Evolutionary conservation across 805 yeast species (phyloP).

Genomic region (Lipomyces kockii): DNA sequence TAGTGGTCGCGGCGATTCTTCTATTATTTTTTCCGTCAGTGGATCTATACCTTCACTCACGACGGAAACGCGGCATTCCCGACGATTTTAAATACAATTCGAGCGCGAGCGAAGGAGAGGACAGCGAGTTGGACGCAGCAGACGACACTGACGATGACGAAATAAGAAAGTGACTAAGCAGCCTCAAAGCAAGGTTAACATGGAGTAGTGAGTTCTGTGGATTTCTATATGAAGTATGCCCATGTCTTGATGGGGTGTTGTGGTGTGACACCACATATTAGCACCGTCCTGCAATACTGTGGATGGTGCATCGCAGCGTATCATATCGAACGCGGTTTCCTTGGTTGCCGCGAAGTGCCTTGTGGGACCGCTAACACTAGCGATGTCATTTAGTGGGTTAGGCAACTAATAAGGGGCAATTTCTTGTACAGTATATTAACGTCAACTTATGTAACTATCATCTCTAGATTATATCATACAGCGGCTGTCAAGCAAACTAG

Average conservation of each 20-base stretch:
- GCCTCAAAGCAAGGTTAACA: background rate
- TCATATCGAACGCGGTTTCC: too few species aligned
- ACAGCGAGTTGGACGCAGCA: slow-evolving; percentile 1
- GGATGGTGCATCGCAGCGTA: too few species aligned
- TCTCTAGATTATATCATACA: background rate
- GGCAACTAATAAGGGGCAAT: background rate
- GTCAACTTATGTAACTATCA: background rate
- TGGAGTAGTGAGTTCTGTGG: background rate
- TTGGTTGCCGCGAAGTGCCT: too few species aligned
- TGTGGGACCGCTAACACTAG: too few species aligned
- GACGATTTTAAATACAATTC: slow-evolving; percentile 19
- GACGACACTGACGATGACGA: slow-evolving; percentile 9
- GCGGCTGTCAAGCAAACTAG: background rate
- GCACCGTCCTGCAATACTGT: too few species aligned
- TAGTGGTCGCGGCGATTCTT: slow-evolving; percentile 14
- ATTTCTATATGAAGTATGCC: background rate
- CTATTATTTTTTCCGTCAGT: slow-evolving; percentile 24
- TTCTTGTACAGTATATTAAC: too few species aligned
- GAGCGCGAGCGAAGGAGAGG: slow-evolving; percentile 19
- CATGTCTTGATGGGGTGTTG: too few species aligned
- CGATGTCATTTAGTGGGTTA: background rate
- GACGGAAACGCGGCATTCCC: slow-evolving; percentile 25
- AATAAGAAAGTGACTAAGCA: background rate
- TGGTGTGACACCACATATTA: too few species aligned
- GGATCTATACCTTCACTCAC: slow-evolving; percentile 19